phyloP scores from a whole-genome alignment of 495 filamentous ascomycete species.

The Trypethelium eluteriae region DNA sequence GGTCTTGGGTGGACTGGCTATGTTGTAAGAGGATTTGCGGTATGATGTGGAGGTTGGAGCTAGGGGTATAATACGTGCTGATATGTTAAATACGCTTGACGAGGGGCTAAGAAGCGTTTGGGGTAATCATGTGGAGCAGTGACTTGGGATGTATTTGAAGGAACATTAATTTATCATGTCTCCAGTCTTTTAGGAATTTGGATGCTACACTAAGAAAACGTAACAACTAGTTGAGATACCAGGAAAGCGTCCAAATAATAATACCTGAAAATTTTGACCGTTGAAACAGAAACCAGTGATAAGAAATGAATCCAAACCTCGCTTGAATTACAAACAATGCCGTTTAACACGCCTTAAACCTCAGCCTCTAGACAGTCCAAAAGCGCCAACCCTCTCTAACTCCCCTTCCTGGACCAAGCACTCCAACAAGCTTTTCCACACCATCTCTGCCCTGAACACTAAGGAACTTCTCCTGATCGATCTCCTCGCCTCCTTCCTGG shows the following conservation, averaged over 20 bases:
- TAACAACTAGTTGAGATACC: no score
- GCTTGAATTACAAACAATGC: background rate
- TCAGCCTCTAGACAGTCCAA: slow-evolving; percentile 47
- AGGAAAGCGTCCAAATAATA: no score
- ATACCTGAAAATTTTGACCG: no score
- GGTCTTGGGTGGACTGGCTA: slow-evolving; percentile 25
- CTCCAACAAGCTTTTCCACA: slow-evolving; percentile 58
- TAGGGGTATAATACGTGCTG: background rate
- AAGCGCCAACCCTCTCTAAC: slow-evolving; percentile 88
- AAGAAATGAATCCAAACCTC: no score
- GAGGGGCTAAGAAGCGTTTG: background rate
- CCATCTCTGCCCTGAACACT: slow-evolving; percentile 70
- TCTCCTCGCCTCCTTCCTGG: slow-evolving; percentile 76
- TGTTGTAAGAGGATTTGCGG: slow-evolving; percentile 19
- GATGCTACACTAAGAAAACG: no score
- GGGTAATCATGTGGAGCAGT: background rate
- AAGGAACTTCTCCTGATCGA: slow-evolving; percentile 86
- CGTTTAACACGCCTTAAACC: background rate
- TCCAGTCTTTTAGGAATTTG: no score
- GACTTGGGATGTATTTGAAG: background rate
- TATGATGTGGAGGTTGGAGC: background rate
- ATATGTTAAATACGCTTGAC: background rate
- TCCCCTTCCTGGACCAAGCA: slow-evolving; percentile 51
- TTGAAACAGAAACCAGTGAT: no score
- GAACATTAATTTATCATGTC: background rate